A percentile compares a stretch with the other conserved stretches of the same genome.
Conservation (phyloP, 768 basidiomycete species). For the Leccinum imitatum region DNA sequence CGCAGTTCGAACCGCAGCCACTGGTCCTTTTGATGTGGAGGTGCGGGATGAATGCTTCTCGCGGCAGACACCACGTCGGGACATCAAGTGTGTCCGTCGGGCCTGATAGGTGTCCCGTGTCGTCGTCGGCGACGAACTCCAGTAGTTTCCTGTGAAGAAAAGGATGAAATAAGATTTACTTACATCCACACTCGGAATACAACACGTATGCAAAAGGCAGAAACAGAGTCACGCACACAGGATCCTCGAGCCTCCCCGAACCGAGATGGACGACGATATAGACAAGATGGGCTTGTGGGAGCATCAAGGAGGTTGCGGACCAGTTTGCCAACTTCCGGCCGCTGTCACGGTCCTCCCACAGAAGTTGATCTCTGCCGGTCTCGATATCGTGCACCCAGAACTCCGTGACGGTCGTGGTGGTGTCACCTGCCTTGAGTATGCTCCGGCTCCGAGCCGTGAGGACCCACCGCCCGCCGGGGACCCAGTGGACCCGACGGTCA, state of each 20-base stretch:
- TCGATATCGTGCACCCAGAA: slow-evolving; percentile 14
- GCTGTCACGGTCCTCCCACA: slow-evolving; percentile 18
- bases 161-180: neutral
- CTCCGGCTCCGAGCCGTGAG: slow-evolving; percentile 4
- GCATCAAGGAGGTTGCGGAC: slow-evolving; percentile 11
- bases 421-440: neutral
- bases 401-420: neutral
- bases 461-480: slow-evolving; percentile 19
- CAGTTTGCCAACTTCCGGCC: slow-evolving; percentile 2
- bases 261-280: slow-evolving; percentile 16
- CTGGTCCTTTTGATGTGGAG: slow-evolving; percentile 7
- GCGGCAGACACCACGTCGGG: slow-evolving; percentile 12
- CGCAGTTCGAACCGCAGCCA: neutral
- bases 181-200: neutral
- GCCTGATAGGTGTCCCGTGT: slow-evolving; percentile 12
- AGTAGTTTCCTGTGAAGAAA: slow-evolving; percentile 15
- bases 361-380: slow-evolving; percentile 9
- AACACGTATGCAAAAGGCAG: neutral
- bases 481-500: slow-evolving; percentile 14
- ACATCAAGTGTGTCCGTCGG: slow-evolving; percentile 14
- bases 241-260: slow-evolving; percentile 7
- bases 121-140: slow-evolving; percentile 18
- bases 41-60: slow-evolving; percentile 14
- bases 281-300: slow-evolving; percentile 12
- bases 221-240: slow-evolving; percentile 14